Conservation (phyloP, 73 alveolate genomes). For the Tetrahymena malaccensis region DNA sequence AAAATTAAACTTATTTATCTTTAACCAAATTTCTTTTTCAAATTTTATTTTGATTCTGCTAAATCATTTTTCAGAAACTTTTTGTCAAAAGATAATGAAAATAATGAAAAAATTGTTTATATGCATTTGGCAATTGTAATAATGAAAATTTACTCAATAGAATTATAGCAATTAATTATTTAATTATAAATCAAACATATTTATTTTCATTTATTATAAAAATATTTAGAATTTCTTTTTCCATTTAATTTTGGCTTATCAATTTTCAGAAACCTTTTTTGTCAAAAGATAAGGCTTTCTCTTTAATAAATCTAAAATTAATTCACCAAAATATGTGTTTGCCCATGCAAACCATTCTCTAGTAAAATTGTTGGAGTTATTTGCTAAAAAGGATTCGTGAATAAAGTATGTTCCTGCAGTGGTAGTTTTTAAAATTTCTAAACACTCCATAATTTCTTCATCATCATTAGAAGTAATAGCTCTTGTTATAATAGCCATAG, state of each 20-base stretch:
- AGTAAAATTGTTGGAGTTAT: slow-evolving; percentile 53
- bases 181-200: no score
- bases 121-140: no score
- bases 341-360: slow-evolving; percentile 92
- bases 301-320: slow-evolving; percentile 35
- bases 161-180: no score
- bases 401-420: slow-evolving; percentile 60
- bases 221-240: neutral
- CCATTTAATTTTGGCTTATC: neutral
- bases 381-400: slow-evolving; percentile 74
- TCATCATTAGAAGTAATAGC: slow-evolving; percentile 64
- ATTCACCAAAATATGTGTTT: slow-evolving; percentile 73
- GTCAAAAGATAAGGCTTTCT: slow-evolving; percentile 31
- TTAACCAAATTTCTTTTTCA: no score
- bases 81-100: no score
- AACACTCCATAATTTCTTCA: slow-evolving; percentile 58
- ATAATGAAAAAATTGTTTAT: no score
- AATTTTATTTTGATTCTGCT: no score
- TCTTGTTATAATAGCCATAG: slow-evolving; percentile 68
- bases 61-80: no score
- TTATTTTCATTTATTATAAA: neutral
- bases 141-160: no score
- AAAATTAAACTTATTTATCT: no score
- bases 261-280: neutral
- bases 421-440: slow-evolving; percentile 53